These are phyloP conservation scores for Ulota crispa DNA, from an alignment of 225 moss, liverwort and hornwort genomes.

Conservation along the genomic window DNA sequence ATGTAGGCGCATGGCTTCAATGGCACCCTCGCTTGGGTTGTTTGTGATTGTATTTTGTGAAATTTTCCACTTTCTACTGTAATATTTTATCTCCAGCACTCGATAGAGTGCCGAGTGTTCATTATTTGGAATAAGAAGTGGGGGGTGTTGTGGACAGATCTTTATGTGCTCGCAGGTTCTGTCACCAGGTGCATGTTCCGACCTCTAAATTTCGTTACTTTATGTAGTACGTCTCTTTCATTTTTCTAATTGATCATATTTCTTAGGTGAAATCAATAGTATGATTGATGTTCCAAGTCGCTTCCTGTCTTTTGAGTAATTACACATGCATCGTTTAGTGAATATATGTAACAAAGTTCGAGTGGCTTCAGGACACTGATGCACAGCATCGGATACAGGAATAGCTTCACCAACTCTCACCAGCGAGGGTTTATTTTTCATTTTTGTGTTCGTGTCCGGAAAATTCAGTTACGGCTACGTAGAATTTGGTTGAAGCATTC, in stretches of 20 bases:
- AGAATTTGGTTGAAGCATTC: too few species aligned
- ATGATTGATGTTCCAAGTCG: neutral
- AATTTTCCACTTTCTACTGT: conserved; percentile 25
- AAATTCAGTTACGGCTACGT: too few species aligned
- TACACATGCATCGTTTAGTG: too few species aligned
- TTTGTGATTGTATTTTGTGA: conserved; percentile 42
- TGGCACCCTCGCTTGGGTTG: conserved; percentile 35
- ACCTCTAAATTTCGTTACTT: neutral
- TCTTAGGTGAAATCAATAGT: neutral
- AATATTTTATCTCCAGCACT: conserved; percentile 31
- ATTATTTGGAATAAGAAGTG: conserved; percentile 41
- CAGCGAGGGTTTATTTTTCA: too few species aligned
- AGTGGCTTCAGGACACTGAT: too few species aligned
- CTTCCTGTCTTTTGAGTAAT: too few species aligned
- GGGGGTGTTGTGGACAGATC: conserved; percentile 7
- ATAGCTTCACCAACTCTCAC: too few species aligned
- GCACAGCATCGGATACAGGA: too few species aligned
- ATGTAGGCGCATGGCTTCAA: conserved; percentile 29
- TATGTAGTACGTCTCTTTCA: neutral
- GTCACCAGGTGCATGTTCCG: neutral
- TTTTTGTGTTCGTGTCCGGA: too few species aligned
- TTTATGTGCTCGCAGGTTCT: neutral
- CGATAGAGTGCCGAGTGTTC: conserved; percentile 23
- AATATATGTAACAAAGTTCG: too few species aligned
- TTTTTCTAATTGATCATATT: neutral